Percentiles rank a stretch among this genome's conserved stretches.
These are phyloP conservation scores for Rhipidocladum racemiflorum DNA, from an alignment of 176 grass and related monocot genomes.

Conservation along the genomic window DNA sequence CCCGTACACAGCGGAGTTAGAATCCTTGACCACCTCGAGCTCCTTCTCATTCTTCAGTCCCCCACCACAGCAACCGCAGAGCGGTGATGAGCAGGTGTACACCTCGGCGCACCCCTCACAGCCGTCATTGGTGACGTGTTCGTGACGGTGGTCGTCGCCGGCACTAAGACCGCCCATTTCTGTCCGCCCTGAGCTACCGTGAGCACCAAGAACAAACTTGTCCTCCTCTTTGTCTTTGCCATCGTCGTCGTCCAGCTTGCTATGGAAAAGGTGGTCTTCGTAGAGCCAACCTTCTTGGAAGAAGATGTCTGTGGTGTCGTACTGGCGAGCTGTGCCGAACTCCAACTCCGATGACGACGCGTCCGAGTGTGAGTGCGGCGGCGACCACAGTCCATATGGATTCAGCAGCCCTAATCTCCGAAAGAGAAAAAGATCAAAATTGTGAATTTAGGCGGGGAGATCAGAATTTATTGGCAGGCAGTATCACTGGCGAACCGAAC, in stretches of 20 bases:
- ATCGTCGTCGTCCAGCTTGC: slow-evolving; percentile 24
- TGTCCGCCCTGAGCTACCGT: slow-evolving; percentile 12
- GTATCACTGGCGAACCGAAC: neutral
- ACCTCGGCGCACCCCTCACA: slow-evolving; percentile 60
- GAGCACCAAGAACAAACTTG: slow-evolving; percentile 63
- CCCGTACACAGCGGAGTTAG: slow-evolving; percentile 67
- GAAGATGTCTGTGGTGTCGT: slow-evolving; percentile 59
- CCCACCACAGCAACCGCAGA: slow-evolving; percentile 66
- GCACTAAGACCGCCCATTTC: slow-evolving; percentile 26
- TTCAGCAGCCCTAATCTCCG: slow-evolving; percentile 59
- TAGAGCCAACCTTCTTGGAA: slow-evolving; percentile 82
- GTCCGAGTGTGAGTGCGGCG: slow-evolving; percentile 51
- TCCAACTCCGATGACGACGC: slow-evolving; percentile 75
- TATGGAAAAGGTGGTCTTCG: slow-evolving; percentile 59
- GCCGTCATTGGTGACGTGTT: slow-evolving; percentile 25
- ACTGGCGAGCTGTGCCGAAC: slow-evolving; percentile 84
- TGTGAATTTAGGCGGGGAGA: neutral
- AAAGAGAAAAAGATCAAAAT: slow-evolving; percentile 4
- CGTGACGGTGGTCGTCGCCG: slow-evolving; percentile 24
- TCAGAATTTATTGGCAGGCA: slow-evolving; percentile 3
- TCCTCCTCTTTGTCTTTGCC: slow-evolving; percentile 49
- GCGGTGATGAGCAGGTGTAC: slow-evolving; percentile 64
- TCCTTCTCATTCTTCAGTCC: slow-evolving; percentile 38
- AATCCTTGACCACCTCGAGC: slow-evolving; percentile 16
- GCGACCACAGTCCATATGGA: slow-evolving; percentile 87